Evolutionary conservation across 2,329 filamentous ascomycete genomes (phyloP), one percentile per base, ranked within the genome.

Genomic region (Hymenoscyphus repandus): DNA sequence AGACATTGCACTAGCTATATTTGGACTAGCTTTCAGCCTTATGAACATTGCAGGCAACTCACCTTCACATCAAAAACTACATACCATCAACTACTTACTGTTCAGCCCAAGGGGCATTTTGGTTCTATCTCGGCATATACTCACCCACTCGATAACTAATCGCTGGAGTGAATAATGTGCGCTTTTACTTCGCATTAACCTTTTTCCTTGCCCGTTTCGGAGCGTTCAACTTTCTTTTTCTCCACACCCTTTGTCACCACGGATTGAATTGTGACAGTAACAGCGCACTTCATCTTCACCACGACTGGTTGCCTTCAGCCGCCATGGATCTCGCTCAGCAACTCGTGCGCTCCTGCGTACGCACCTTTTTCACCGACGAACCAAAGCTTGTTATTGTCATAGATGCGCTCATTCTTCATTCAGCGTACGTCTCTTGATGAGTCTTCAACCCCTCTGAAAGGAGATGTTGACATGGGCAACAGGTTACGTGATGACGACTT

Each of bases 401-500:
- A 61, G 86, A 95, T 74, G 88, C 90, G 56, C 78, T 90, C 53
- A 80, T 87, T 64, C 81, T 84, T 52, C 86, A 89, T 70, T 84
- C 79, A 70, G 88, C 79, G 74, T 81, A 75, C 66, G 77, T 71
- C 46, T 59, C 49, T 54, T 55, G 36, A 40, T 39, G 39, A 18
- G 7, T 50, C 46, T 18, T 45, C 40, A 44, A 18, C 27, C 11
- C 30, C 39, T 54, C 33, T 43, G 45, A 49, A 55, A 54, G 27
- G 49, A 42, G 38, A 61, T 55, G 55, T 61, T 64, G 53, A 67
- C 57, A 62, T 42, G 42, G 51, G 48, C 58, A 55, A 62, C 64
- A 83, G 80, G 49, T 77, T 97, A 53, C 86, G 90, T 64, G 88
- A 95, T 65, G 85, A 90, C 64, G 93, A 99, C 64, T 76, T 99